A percentile compares a stretch with the other conserved stretches of the same genome.
Conservation (phyloP, 2,329 filamentous ascomycete species). For the Sordariomycetes sp. region DNA sequence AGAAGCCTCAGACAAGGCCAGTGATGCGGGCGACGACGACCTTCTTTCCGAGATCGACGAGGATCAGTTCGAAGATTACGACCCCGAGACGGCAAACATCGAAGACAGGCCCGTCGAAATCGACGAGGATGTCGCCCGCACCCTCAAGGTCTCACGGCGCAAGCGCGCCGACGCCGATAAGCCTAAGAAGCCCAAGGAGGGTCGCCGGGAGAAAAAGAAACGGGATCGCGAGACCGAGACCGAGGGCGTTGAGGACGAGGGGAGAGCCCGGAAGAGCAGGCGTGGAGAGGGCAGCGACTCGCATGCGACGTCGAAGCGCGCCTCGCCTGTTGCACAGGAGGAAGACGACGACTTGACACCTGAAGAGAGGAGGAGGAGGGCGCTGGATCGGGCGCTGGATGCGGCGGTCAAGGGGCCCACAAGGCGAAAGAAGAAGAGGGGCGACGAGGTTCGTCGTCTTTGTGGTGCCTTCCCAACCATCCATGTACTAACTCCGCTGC, state of each 20-base stretch:
- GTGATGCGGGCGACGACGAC: slow-evolving; percentile 22
- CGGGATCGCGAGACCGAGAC: slow-evolving; percentile 39
- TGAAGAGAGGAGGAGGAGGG: slow-evolving; percentile 71
- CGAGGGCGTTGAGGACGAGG: slow-evolving; percentile 29
- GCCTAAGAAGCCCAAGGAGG: slow-evolving; percentile 62
- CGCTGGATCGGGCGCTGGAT: slow-evolving; percentile 78
- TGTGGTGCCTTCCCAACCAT: neutral
- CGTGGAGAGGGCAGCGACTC: slow-evolving; percentile 24
- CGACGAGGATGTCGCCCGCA: slow-evolving; percentile 51
- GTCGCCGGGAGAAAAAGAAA: slow-evolving; percentile 54
- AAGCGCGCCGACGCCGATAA: slow-evolving; percentile 41
- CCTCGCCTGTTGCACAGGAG: slow-evolving; percentile 45
- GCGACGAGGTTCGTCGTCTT: slow-evolving; percentile 6
- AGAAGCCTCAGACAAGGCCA: slow-evolving; percentile 15
- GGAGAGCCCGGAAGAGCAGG: slow-evolving; percentile 31
- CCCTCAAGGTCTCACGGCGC: slow-evolving; percentile 50
- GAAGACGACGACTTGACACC: slow-evolving; percentile 75
- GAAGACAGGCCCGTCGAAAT: slow-evolving; percentile 53
- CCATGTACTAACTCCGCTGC: neutral
- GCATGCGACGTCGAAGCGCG: slow-evolving; percentile 26
- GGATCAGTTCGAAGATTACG: slow-evolving; percentile 57
- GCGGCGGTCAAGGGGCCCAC: slow-evolving; percentile 66
- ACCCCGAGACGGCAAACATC: slow-evolving; percentile 48
- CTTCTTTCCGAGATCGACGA: slow-evolving; percentile 56
- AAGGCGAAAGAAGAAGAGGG: slow-evolving; percentile 64